phyloP scores from a whole-genome alignment of 495 filamentous ascomycete genomes.

The Tricharina praecox region DNA sequence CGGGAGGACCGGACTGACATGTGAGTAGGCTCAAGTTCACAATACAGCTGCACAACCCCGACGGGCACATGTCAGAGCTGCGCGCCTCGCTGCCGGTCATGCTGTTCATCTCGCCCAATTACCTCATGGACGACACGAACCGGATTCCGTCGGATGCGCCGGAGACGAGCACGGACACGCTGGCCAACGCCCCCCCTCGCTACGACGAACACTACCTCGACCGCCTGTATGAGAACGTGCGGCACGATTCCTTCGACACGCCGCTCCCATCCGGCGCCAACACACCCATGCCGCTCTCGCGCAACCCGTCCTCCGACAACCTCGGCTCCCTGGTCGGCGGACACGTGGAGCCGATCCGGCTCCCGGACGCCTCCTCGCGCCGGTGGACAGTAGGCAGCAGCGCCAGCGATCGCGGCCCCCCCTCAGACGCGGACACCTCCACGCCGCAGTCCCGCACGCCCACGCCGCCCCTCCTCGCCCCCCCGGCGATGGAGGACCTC shows the following conservation, averaged over 20 bases:
- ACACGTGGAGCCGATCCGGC: constrained; percentile 2
- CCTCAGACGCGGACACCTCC: neutral
- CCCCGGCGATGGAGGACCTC: no score
- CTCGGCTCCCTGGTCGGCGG: constrained; percentile 34
- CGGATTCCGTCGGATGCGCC: constrained; percentile 33
- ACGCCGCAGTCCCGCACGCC: neutral
- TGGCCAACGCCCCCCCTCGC: constrained; percentile 56
- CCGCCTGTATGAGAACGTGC: constrained; percentile 71
- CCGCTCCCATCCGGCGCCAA: constrained; percentile 52
- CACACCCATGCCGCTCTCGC: constrained; percentile 62
- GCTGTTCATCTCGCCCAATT: constrained; percentile 84
- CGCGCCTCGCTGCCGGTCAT: constrained; percentile 72
- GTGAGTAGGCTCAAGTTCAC: constrained; percentile 45
- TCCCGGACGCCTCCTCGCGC: constrained; percentile 16
- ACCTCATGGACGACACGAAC: constrained; percentile 63
- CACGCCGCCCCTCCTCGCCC: constrained; percentile 37
- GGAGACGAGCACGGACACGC: constrained; percentile 16
- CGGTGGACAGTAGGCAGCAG: constrained; percentile 9
- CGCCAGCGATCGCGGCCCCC: constrained; percentile 7
- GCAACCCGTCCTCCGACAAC: constrained; percentile 63
- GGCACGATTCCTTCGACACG: constrained; percentile 58
- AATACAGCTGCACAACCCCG: constrained; percentile 78
- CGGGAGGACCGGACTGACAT: neutral
- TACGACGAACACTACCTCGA: constrained; percentile 83
- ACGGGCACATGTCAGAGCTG: constrained; percentile 83